phyloP scores from a whole-genome alignment of 345 rosid genomes.

The Gossypium arboreum region DNA sequence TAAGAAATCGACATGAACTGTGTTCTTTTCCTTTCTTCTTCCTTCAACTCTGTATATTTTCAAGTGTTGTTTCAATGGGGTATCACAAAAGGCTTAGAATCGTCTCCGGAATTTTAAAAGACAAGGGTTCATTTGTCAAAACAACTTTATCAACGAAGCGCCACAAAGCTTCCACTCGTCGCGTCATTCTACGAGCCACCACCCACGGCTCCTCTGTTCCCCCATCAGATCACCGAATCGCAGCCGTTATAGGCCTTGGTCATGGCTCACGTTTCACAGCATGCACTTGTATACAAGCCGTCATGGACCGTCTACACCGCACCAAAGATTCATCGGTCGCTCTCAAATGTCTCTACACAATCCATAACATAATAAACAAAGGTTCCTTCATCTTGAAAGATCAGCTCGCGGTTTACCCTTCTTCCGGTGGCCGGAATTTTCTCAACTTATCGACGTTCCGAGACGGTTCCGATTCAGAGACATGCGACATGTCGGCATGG shows the following conservation, averaged over 20 bases:
- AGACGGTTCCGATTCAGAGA: conserved; percentile 30
- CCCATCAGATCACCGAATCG: conserved; percentile 32
- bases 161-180: conserved; percentile 22
- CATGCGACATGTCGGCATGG: conserved; percentile 43
- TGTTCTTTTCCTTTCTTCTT: not conserved
- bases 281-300: conserved; percentile 30
- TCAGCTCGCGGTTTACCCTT: conserved; percentile 38
- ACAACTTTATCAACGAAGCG: conserved; percentile 34
- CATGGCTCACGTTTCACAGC: conserved; percentile 29
- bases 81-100: conserved; percentile 29
- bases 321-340: conserved; percentile 44
- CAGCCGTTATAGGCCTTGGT: conserved; percentile 35
- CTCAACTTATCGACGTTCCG: conserved; percentile 43
- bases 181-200: conserved; percentile 47
- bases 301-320: conserved; percentile 43
- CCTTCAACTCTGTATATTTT: not conserved
- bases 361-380: conserved; percentile 36
- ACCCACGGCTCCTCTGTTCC: conserved; percentile 30
- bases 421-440: conserved; percentile 40
- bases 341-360: conserved; percentile 45
- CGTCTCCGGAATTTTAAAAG: conserved; percentile 38
- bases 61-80: conserved; percentile 26
- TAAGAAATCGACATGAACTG: too few species aligned
- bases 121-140: conserved; percentile 40
- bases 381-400: conserved; percentile 43